Evolutionary conservation across 306 rosid genomes (phyloP).

Genomic region (Acacia acuminata): DNA sequence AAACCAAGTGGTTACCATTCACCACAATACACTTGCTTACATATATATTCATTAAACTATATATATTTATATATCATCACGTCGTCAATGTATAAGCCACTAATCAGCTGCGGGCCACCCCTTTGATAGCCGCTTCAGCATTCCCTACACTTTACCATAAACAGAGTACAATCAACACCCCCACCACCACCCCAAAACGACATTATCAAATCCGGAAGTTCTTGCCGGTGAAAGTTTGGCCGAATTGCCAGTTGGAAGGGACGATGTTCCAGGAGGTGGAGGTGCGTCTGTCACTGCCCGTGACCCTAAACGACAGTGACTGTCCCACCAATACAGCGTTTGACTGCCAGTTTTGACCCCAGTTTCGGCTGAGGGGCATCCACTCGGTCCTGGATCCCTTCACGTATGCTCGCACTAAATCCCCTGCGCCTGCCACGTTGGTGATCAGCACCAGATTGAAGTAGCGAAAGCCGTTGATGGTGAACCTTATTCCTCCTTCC

Average conservation of each 20-base stretch:
- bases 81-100: conserved; percentile 11
- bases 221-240: conserved; percentile 90
- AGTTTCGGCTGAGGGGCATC: conserved; percentile 94
- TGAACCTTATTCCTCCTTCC: conserved; percentile 86
- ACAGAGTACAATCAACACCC: conserved; percentile 5
- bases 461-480: conserved; percentile 91
- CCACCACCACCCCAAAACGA: conserved; percentile 17
- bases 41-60: conserved; percentile 6
- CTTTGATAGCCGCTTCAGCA: conserved; percentile 67
- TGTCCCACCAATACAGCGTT: conserved; percentile 81
- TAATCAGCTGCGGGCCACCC: conserved; percentile 67
- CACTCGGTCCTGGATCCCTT: conserved; percentile 74
- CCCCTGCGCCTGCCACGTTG: conserved; percentile 99
- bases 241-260: conserved; percentile 85
- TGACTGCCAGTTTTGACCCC: conserved; percentile 99
- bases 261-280: conserved; percentile 93
- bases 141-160: not conserved
- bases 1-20: not conserved
- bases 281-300: conserved; percentile 77
- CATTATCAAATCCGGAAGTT: conserved; percentile 69
- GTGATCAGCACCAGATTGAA: conserved; percentile 81
- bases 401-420: conserved; percentile 69
- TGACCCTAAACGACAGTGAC: conserved; percentile 66
- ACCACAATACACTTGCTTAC: conserved; percentile 28
- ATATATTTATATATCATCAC: not conserved